Evolutionary conservation across 805 yeast genomes (phyloP), one percentile per base, ranked within the genome.

Genomic region (Wickerhamomyces bovis): DNA sequence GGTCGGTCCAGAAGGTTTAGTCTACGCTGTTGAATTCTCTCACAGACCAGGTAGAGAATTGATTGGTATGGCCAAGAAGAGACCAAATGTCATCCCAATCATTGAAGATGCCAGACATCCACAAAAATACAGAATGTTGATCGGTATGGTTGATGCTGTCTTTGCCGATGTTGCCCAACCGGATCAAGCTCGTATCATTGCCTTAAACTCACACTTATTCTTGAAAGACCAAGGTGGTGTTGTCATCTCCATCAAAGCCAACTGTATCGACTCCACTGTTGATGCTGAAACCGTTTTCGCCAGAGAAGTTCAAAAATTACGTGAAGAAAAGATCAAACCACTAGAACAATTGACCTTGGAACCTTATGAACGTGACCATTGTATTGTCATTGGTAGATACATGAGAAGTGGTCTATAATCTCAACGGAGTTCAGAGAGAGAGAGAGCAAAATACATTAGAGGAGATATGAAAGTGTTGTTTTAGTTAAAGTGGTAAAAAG

Each of bases 101-200:
- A 90, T 94, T 69, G 99, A 94, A 75, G 99, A 94, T 76, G 99
- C 99, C 55, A 90, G 99, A 79, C 99, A 94, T 76, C 99, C 99
- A 66, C 99, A 94, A 71, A 94, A 94, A 75, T 94, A 94, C 84
- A 85, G 99, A 78, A 94, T 94, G 99, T 80, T 94, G 63, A 78
- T 94, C 54, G 96, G 97, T 64, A 94, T 94, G 99, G 99, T 94
- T 57, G 99, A 94, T 72, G 88, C 82, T 67, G 98, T 94, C 52
- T 94, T 94, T 66, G 99, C 99, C 53, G 99, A 94, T 79, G 99
- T 94, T 69, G 99, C 99, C 57, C 99, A 94, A 78, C 99, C 99
- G 39, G 99, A 94, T 76, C 99, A 94, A 78, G 99, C 99, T 61
- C 95, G 99, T 85, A 94, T 94, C 68, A 92, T 94, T 70, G 99